These are phyloP conservation scores for Pseudocercospora vitis DNA, from an alignment of 2,329 filamentous ascomycete species.

Conservation along the genomic window DNA sequence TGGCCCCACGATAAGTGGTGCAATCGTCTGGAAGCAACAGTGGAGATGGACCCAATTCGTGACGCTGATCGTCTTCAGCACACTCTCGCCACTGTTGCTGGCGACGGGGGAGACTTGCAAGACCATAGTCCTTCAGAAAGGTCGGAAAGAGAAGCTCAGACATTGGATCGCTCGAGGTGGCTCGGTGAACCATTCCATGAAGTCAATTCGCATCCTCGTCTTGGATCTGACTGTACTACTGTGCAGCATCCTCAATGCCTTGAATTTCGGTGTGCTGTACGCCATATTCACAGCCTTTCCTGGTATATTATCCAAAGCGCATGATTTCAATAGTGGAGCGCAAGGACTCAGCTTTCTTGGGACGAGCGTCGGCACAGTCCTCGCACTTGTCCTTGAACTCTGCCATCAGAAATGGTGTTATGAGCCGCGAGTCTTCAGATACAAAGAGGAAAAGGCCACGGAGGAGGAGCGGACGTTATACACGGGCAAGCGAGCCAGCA, in stretches of 20 bases:
- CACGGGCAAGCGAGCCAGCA: slow-evolving; percentile 6
- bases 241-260: slow-evolving; percentile 18
- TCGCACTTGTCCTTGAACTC: slow-evolving; percentile 34
- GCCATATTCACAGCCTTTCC: slow-evolving; percentile 27
- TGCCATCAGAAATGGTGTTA: slow-evolving; percentile 35
- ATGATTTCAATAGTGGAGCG: slow-evolving; percentile 36
- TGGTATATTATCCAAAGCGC: slow-evolving; percentile 24
- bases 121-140: slow-evolving; percentile 40
- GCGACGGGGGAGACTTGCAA: slow-evolving; percentile 57
- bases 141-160: slow-evolving; percentile 23
- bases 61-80: slow-evolving; percentile 40
- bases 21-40: slow-evolving; percentile 38
- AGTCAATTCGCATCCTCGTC: slow-evolving; percentile 29
- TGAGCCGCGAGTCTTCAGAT: slow-evolving; percentile 20
- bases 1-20: slow-evolving; percentile 46
- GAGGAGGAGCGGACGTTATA: slow-evolving; percentile 13
- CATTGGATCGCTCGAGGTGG: background rate
- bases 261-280: slow-evolving; percentile 27
- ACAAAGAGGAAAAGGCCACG: slow-evolving; percentile 15
- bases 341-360: slow-evolving; percentile 39
- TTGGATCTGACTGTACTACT: slow-evolving; percentile 35
- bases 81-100: slow-evolving; percentile 39
- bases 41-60: slow-evolving; percentile 45
- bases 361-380: slow-evolving; percentile 35
- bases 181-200: slow-evolving; percentile 31